Percentiles rank a stretch among this genome's conserved stretches.
Conservation (phyloP, 345 rosid species). For the Microcos paniculata region DNA sequence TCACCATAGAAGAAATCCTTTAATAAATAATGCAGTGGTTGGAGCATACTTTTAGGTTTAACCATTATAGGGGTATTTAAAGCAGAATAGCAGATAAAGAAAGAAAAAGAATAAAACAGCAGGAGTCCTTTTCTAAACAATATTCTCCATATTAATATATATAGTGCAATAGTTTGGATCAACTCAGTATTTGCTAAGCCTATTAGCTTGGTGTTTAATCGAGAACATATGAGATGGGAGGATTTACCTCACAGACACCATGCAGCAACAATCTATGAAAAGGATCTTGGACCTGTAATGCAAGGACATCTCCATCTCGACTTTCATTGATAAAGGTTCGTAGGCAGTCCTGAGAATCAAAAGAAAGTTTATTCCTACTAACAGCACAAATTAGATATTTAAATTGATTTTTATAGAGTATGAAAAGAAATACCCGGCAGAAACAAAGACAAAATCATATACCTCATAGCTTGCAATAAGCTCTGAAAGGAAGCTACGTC, state of each 20-base stretch:
- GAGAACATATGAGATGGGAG: too few species aligned
- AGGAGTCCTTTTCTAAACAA: neutral
- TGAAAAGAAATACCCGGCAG: too few species aligned
- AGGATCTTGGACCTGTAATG: conserved; percentile 76
- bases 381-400: neutral
- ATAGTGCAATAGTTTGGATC: neutral
- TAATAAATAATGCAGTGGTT: neutral
- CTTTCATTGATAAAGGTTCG: conserved; percentile 58
- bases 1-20: neutral
- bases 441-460: conserved; percentile 1
- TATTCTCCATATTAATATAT: neutral
- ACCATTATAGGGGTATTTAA: neutral
- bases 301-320: conserved; percentile 56
- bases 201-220: too few species aligned
- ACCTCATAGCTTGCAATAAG: conserved; percentile 86
- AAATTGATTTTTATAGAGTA: neutral
- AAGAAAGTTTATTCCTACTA: neutral
- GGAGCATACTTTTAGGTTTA: neutral
- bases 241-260: conserved; percentile 86
- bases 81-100: neutral
- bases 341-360: conserved; percentile 51
- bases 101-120: neutral
- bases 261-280: conserved; percentile 88
- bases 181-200: neutral
- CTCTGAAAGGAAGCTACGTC: conserved; percentile 83